Evolutionary conservation across 129 eudicot genomes (phyloP), one percentile per base, ranked within the genome.

Genomic region (Pulicaria dysenterica): DNA sequence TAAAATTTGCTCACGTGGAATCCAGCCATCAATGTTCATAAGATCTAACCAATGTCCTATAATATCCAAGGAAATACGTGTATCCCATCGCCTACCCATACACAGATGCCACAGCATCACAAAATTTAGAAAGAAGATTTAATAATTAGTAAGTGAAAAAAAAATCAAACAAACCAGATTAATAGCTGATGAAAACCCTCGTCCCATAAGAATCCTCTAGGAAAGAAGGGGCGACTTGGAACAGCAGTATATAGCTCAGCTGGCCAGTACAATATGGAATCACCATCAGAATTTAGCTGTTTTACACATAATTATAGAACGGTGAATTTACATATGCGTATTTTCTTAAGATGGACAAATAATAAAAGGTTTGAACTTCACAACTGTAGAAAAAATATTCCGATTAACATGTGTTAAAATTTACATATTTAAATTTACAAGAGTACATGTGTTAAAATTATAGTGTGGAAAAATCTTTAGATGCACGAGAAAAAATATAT

Each of bases 21-120:
- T 95, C 99, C 99, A 95, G 49, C 99, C 99, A 79, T 95, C 99
- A 79, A 85, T 79, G 82, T 95, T 95, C 96, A 95, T 88, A 71
- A 95, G 84, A 82, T 95, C 99, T 73, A 95, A 81, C 99, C 99
- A 95, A 57, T 95, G 97, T 50, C 97, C 99, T 77, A 95, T 65
- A 40, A 95, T 90, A 82, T 95, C 99, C 94, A 95, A 76, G 74
- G 86, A 84, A 67, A 95, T 86, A 65, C 50, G 79, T 58, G 74
- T 80, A 80, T 95, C 99, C 99, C 99, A 95, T 58, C 87, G 96
- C 97, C 99, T 95, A 60, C 66, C 24, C 19, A 65, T 58, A 53
- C n/a, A 36, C 72, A 73, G 24, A 55, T 40, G 69, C 19, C 49
- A 13, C 40, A 34, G 31, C 45, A 68, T 34, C 41, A 76, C 39